Evolutionary conservation across 345 rosid genomes (phyloP).

Genomic region (Turritis glabra): DNA sequence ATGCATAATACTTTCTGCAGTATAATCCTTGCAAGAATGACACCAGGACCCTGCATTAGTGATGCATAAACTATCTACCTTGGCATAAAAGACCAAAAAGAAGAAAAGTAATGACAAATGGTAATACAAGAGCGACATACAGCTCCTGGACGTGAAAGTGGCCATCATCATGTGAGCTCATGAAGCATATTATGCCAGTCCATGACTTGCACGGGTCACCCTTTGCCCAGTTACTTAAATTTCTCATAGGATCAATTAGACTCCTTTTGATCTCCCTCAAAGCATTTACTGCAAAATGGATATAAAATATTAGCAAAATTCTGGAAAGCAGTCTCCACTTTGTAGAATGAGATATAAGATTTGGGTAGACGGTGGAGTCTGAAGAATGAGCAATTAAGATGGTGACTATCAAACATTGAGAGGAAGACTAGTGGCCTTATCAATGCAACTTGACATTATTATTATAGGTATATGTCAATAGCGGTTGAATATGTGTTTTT

Average conservation of each 20-base stretch:
- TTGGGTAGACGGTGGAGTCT: background rate
- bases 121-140: slow-evolving; percentile 48
- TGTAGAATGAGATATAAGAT: slow-evolving; percentile 11
- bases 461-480: background rate
- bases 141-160: slow-evolving; percentile 62
- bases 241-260: slow-evolving; percentile 57
- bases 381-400: slow-evolving; percentile 9
- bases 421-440: slow-evolving; percentile 11
- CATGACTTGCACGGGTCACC: slow-evolving; percentile 85
- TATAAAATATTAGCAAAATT: slow-evolving; percentile 8
- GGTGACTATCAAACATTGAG: background rate
- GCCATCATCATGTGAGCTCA: slow-evolving; percentile 43
- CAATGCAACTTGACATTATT: slow-evolving; percentile 2
- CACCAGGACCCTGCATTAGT: background rate
- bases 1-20: too few relatives aligned
- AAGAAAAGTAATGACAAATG: background rate
- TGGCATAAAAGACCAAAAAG: background rate
- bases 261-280: slow-evolving; percentile 49
- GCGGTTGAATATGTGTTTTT: background rate
- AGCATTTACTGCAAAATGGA: slow-evolving; percentile 58
- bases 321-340: background rate
- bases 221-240: slow-evolving; percentile 62
- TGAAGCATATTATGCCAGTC: slow-evolving; percentile 64
- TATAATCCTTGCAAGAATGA: background rate
- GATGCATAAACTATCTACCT: slow-evolving; percentile 16